Evolutionary conservation across 768 basidiomycete genomes (phyloP).

Genomic region (Multifurca ochricompacta): DNA sequence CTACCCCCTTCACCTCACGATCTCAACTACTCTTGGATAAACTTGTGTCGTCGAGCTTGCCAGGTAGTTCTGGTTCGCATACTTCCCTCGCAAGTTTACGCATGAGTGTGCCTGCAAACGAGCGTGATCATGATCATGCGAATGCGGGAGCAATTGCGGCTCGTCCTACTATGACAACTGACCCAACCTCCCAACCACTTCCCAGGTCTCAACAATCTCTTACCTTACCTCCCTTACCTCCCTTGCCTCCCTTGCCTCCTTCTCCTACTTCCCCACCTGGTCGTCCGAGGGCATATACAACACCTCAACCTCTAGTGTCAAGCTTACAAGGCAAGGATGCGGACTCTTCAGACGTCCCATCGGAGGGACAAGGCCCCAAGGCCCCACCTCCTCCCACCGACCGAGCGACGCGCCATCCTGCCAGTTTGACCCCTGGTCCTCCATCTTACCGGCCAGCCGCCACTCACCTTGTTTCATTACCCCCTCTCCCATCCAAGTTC

Average conservation of each 20-base stretch:
- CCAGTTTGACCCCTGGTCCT: constrained; percentile 5
- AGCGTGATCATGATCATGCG: background rate
- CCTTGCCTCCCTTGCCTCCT: background rate
- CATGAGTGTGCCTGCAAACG: background rate
- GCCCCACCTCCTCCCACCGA: background rate
- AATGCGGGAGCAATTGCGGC: constrained; percentile 1
- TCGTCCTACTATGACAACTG: background rate
- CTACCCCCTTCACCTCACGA: background rate
- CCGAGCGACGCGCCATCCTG: constrained; percentile 3
- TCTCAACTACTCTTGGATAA: background rate
- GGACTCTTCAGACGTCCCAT: background rate
- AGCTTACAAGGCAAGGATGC: background rate
- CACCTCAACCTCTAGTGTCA: background rate
- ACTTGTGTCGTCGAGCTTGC: background rate
- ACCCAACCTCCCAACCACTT: background rate
- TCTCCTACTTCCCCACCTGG: background rate
- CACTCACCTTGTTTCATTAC: background rate
- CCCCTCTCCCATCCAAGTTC: constrained; percentile 6
- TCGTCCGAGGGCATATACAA: background rate
- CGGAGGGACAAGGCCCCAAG: background rate
- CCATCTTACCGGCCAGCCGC: background rate
- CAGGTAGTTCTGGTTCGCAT: background rate
- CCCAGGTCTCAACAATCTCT: background rate
- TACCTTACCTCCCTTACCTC: background rate
- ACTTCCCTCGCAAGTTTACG: background rate